These are phyloP conservation scores for Citrus unshiu DNA, from an alignment of 345 rosid species.

Conservation along the genomic window DNA sequence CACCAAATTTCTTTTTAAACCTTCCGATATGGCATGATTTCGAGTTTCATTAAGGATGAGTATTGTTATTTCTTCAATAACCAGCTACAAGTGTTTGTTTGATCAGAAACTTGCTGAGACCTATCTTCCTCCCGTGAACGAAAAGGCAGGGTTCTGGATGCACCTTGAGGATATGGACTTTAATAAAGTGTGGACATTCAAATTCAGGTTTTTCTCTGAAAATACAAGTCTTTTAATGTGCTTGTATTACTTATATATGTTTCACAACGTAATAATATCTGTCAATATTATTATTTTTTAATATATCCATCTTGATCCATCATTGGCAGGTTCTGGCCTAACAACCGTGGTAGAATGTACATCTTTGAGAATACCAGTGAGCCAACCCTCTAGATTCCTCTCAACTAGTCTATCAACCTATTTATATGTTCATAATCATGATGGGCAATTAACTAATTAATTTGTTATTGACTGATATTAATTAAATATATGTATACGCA, in stretches of 20 bases:
- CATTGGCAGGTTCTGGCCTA: constrained; percentile 3
- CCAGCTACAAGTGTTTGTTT: not conserved
- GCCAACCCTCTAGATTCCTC: not conserved
- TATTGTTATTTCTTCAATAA: not conserved
- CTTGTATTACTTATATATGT: too few species aligned
- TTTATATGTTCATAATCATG: not conserved
- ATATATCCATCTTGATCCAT: not conserved
- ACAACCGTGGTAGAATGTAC: not conserved
- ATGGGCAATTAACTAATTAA: too few species aligned
- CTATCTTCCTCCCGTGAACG: not conserved
- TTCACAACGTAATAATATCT: too few species aligned
- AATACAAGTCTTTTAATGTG: too few species aligned
- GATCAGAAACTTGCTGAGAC: constrained; percentile 5
- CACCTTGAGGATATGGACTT: constrained; percentile 3
- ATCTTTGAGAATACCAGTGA: constrained; percentile 8
- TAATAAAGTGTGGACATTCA: not conserved
- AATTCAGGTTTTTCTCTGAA: not conserved
- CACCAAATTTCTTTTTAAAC: not conserved
- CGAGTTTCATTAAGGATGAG: not conserved
- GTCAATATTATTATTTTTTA: not conserved
- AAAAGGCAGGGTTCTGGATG: constrained; percentile 2
- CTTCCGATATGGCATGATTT: not conserved
- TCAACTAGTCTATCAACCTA: not conserved
- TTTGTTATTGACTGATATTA: not conserved
- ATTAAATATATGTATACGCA: not conserved